phyloP scores from a whole-genome alignment of 1,284 basidiomycete genomes.

The Violaceomyces palustris region DNA sequence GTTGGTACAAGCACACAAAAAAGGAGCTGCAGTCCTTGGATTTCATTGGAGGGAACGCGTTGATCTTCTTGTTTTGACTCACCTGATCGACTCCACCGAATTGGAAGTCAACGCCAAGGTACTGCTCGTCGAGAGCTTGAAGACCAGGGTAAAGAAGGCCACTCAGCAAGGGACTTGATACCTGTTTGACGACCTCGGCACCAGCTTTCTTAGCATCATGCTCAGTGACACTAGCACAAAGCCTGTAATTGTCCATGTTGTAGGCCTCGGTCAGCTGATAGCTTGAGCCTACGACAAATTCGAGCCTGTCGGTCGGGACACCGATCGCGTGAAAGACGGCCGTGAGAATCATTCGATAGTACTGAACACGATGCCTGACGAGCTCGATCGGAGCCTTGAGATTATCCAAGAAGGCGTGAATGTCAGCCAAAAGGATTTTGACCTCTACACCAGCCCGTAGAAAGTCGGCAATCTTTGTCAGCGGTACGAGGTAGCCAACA shows the following conservation, averaged over 20 bases:
- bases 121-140: conserved; percentile 95
- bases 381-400: conserved; percentile 94
- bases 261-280: conserved; percentile 90
- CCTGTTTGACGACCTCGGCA: conserved; percentile 98
- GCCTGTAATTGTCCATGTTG: conserved; percentile 88
- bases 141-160: conserved; percentile 92
- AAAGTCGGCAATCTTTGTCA: conserved; percentile 96
- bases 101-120: conserved; percentile 92
- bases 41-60: not conserved
- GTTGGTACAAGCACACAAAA: too few species aligned
- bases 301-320: conserved; percentile 69
- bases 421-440: conserved; percentile 83
- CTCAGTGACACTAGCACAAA: conserved; percentile 83
- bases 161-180: conserved; percentile 81
- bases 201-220: conserved; percentile 98
- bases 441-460: conserved; percentile 86
- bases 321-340: conserved; percentile 82
- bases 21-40: not conserved
- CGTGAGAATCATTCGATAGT: conserved; percentile 78
- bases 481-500: conserved; percentile 91
- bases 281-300: conserved; percentile 79
- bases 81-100: conserved; percentile 98
- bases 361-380: conserved; percentile 79
- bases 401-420: conserved; percentile 97
- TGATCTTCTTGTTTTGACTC: too few species aligned